Percentiles rank a stretch among this genome's conserved stretches.
phyloP scores from a whole-genome alignment of 2,329 filamentous ascomycete genomes.

The Sphaerulina musiva region DNA sequence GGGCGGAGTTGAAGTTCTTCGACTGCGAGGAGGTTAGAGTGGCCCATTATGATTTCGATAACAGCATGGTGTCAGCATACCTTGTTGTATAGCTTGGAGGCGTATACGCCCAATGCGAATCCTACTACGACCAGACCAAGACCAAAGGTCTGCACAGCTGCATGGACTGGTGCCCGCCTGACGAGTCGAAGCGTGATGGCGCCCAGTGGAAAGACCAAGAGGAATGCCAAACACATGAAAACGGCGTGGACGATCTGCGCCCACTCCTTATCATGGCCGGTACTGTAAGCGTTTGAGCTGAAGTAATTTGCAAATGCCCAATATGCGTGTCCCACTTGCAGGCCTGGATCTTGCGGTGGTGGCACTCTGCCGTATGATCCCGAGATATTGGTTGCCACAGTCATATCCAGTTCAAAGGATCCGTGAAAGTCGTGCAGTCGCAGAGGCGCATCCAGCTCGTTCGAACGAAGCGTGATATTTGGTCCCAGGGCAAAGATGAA shows the following conservation, averaged over 20 bases:
- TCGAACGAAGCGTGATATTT: conserved; percentile 25
- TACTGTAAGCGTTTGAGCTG: conserved; percentile 25
- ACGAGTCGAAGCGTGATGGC: conserved; percentile 36
- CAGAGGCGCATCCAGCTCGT: conserved; percentile 33
- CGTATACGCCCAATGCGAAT: conserved; percentile 39
- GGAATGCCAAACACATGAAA: conserved; percentile 34
- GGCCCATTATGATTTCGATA: not conserved
- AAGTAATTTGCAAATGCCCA: conserved; percentile 25
- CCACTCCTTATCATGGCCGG: conserved; percentile 20
- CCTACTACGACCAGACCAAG: conserved; percentile 35
- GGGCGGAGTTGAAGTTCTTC: conserved; percentile 39
- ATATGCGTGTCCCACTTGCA: conserved; percentile 19
- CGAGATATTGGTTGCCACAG: conserved; percentile 30
- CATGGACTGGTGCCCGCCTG: conserved; percentile 39
- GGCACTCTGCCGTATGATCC: conserved; percentile 34
- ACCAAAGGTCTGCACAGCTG: conserved; percentile 36
- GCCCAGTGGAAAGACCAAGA: conserved; percentile 34
- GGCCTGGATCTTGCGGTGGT: conserved; percentile 26
- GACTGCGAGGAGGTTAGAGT: conserved; percentile 29
- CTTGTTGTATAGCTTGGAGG: conserved; percentile 37
- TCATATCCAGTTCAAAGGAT: conserved; percentile 39
- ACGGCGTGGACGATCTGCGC: conserved; percentile 27
- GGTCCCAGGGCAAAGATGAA: conserved; percentile 42
- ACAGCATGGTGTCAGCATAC: conserved; percentile 26
- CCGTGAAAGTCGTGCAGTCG: conserved; percentile 37